These are phyloP conservation scores for Geotrichum cucujoidarum DNA, from an alignment of 1,139 yeast genomes.

Conservation along the genomic window DNA sequence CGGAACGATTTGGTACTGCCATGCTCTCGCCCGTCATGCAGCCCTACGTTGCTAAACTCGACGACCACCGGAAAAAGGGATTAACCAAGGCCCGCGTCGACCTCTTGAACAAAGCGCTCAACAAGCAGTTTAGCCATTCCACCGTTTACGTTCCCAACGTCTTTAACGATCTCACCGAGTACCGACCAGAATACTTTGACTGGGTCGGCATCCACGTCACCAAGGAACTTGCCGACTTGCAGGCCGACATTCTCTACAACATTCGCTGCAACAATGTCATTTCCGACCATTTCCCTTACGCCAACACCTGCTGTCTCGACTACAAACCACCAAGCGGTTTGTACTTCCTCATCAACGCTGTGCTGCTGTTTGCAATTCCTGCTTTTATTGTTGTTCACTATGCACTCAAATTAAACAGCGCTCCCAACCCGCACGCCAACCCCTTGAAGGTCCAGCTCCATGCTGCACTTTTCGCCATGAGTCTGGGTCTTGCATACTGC, in stretches of 20 bases:
- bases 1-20: conserved; percentile 12
- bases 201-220: conserved; percentile 22
- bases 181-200: conserved; percentile 19
- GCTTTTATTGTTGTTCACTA: conserved; percentile 4
- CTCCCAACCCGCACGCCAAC: conserved; percentile 7
- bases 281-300: conserved; percentile 24
- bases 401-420: conserved; percentile 1
- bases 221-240: conserved; percentile 20
- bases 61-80: conserved; percentile 17
- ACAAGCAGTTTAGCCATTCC: conserved; percentile 13
- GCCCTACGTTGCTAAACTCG: conserved; percentile 21
- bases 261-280: conserved; percentile 26
- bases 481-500: conserved; percentile 23
- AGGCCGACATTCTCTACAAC: conserved; percentile 25
- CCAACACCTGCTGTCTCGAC: conserved; percentile 26
- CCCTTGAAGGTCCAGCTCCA: conserved; percentile 16
- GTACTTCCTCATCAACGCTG: conserved; percentile 13
- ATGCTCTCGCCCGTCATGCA: conserved; percentile 19
- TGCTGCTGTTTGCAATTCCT: conserved; percentile 10
- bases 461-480: conserved; percentile 22
- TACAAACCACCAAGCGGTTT: conserved; percentile 23
- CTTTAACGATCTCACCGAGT: conserved; percentile 21
- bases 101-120: conserved; percentile 20
- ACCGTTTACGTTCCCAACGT: conserved; percentile 23
- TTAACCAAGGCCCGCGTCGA: conserved; percentile 18